phyloP scores from a whole-genome alignment of 202 grass and related monocot species.

The Dendrocalamus latiflorus region DNA sequence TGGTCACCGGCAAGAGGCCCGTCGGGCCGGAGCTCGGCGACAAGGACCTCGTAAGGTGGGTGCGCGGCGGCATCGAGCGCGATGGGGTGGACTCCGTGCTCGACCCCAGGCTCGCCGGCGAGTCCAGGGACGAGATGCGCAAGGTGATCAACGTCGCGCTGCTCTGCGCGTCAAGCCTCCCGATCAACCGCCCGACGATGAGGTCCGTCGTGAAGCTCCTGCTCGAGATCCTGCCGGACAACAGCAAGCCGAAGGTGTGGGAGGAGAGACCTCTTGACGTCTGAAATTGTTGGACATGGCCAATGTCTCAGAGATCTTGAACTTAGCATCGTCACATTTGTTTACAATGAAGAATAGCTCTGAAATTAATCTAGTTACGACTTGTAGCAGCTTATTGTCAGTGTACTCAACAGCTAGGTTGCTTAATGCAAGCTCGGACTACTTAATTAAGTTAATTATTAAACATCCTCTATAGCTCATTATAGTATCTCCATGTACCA shows the following conservation, averaged over 20 bases:
- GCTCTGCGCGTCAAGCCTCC: slow-evolving; percentile 67
- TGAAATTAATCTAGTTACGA: not conserved
- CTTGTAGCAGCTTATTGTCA: not conserved
- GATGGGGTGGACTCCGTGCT: slow-evolving; percentile 42
- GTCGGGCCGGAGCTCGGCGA: slow-evolving; percentile 45
- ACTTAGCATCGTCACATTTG: not conserved
- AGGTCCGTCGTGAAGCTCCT: slow-evolving; percentile 64
- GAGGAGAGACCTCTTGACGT: slow-evolving; percentile 3
- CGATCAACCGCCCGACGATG: slow-evolving; percentile 74
- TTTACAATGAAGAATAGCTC: not conserved
- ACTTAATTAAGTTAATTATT: not conserved
- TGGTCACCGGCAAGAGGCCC: slow-evolving; percentile 53
- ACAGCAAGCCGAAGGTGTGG: not conserved
- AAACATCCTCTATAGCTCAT: not conserved
- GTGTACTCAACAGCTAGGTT: not conserved
- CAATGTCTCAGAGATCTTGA: not conserved
- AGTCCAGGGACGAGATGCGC: slow-evolving; percentile 34
- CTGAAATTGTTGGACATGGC: not conserved
- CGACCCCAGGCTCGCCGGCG: slow-evolving; percentile 46
- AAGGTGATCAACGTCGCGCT: slow-evolving; percentile 56
- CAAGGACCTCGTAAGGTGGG: slow-evolving; percentile 69
- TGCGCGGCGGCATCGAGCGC: slow-evolving; percentile 33
- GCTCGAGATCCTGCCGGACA: slow-evolving; percentile 22
- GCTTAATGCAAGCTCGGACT: not conserved
- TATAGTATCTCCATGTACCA: not conserved